These are phyloP conservation scores for Salix brachista DNA, from an alignment of 345 rosid species.

Conservation along the genomic window DNA sequence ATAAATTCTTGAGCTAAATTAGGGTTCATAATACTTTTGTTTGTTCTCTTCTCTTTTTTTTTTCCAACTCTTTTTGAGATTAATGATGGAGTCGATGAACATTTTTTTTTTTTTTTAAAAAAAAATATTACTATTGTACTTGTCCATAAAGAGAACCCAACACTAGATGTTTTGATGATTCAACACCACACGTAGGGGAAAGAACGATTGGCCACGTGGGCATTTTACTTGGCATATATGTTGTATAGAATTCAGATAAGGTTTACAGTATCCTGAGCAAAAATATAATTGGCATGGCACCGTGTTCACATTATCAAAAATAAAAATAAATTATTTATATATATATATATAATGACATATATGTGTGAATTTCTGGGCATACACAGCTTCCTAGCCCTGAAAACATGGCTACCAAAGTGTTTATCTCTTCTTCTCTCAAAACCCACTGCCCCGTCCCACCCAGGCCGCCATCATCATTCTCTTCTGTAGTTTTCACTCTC, in stretches of 20 bases:
- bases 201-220: neutral
- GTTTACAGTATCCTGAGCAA: neutral
- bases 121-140: too few species aligned
- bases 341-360: neutral
- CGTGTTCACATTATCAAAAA: conserved; percentile 1
- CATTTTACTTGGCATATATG: neutral
- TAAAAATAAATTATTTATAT: neutral
- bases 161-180: too few species aligned
- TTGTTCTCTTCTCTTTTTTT: too few species aligned
- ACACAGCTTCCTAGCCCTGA: neutral
- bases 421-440: conserved; percentile 34
- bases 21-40: too few species aligned
- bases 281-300: neutral
- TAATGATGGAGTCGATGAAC: too few species aligned
- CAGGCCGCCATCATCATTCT: conserved; percentile 25
- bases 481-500: conserved; percentile 16
- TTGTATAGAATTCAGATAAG: conserved; percentile 18
- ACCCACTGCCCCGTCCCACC: conserved; percentile 19
- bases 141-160: too few species aligned
- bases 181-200: too few species aligned
- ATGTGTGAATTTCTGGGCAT: neutral
- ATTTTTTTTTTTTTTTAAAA: too few species aligned
- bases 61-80: too few species aligned
- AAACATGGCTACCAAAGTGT: conserved; percentile 51
- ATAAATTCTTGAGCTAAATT: too few species aligned